A percentile compares a stretch with the other conserved stretches of the same genome.
Evolutionary conservation across 179 eudicot genomes (phyloP).

Genomic region (Vitellaria paradoxa): DNA sequence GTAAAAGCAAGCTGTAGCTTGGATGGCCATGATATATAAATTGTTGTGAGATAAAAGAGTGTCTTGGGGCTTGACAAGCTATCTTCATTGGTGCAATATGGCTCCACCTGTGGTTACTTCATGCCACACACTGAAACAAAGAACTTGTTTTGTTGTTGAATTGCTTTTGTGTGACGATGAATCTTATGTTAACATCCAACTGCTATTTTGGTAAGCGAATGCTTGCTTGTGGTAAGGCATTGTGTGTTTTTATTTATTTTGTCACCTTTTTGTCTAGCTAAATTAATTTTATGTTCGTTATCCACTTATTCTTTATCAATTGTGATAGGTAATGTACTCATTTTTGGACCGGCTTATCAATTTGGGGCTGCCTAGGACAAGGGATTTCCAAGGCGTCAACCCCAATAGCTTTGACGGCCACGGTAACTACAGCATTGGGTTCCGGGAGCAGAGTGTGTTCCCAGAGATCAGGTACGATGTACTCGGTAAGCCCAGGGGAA

Average conservation of each 20-base stretch:
- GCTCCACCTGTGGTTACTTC: neutral
- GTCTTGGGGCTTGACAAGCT: neutral
- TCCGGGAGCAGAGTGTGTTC: conserved; percentile 85
- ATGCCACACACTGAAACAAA: neutral
- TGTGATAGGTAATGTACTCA: conserved; percentile 74
- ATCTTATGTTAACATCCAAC: neutral
- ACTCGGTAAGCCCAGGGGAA: conserved; percentile 84
- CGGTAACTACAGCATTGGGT: conserved; percentile 86
- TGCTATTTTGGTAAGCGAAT: neutral
- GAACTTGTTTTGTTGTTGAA: neutral
- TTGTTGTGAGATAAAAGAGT: neutral
- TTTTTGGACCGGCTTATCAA: conserved; percentile 94
- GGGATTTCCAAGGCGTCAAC: conserved; percentile 95
- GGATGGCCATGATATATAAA: neutral
- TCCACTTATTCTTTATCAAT: conserved; percentile 6
- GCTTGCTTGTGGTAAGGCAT: neutral
- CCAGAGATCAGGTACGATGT: conserved; percentile 73
- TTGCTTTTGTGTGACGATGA: neutral
- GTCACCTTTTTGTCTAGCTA: neutral
- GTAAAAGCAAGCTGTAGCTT: neutral
- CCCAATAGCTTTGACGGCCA: conserved; percentile 94
- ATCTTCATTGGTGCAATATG: conserved; percentile 1
- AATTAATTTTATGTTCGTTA: neutral
- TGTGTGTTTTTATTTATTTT: neutral
- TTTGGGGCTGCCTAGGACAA: conserved; percentile 86